phyloP scores from a whole-genome alignment of 2,329 filamentous ascomycete genomes.

The Kalaharituber pfeilii region DNA sequence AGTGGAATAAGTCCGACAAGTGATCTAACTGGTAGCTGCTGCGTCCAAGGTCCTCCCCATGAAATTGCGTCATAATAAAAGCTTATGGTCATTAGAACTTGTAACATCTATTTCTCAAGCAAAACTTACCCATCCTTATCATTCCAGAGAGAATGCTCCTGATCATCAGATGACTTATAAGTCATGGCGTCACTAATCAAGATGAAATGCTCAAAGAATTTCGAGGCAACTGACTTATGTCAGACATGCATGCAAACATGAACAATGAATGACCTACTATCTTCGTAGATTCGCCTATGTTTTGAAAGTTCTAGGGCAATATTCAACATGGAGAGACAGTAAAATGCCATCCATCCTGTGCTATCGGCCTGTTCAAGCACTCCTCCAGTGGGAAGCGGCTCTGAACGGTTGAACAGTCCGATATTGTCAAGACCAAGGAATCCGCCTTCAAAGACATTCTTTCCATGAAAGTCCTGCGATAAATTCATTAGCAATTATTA shows the following conservation, averaged over 20 bases:
- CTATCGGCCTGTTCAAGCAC: conserved; percentile 91
- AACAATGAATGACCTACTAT: conserved; percentile 32
- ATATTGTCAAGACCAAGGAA: conserved; percentile 96
- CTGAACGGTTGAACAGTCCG: conserved; percentile 89
- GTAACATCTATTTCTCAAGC: neutral
- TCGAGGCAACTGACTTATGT: conserved; percentile 54
- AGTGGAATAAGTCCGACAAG: conserved; percentile 86
- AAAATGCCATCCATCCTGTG: conserved; percentile 98
- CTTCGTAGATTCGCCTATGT: conserved; percentile 85
- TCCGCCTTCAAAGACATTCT: conserved; percentile 93
- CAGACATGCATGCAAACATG: conserved; percentile 9
- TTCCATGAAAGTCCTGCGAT: conserved; percentile 67
- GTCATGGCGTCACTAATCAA: conserved; percentile 97
- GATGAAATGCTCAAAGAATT: conserved; percentile 98
- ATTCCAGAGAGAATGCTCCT: conserved; percentile 71
- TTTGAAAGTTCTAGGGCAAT: conserved; percentile 90
- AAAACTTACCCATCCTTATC: conserved; percentile 52
- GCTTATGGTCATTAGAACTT: conserved; percentile 26
- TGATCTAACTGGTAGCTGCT: conserved; percentile 81
- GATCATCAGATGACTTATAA: conserved; percentile 49
- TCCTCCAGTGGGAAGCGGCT: conserved; percentile 83
- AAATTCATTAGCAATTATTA: too few species aligned
- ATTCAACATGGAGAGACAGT: conserved; percentile 90
- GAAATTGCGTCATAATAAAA: conserved; percentile 99
- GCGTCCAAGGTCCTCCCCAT: conserved; percentile 82